Evolutionary conservation across 352 stramenopile species (phyloP).

Genomic region (Phytophthora crassamura): DNA sequence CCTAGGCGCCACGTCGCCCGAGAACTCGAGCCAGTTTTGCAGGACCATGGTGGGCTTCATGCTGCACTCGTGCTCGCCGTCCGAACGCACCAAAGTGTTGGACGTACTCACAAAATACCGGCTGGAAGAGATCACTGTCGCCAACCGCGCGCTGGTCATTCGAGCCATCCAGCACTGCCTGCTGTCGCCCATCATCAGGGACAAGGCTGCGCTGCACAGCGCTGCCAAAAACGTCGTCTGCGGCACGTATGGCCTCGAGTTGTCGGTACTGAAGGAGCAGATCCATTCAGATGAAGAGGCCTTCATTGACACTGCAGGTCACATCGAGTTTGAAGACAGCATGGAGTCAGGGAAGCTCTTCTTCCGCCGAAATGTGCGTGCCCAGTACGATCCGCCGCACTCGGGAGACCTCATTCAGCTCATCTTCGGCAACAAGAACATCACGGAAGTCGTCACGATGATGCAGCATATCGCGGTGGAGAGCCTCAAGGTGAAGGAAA

Average conservation of each 20-base stretch:
- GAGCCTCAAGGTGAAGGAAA: conserved; percentile 67
- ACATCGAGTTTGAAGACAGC: conserved; percentile 33
- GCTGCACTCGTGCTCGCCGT: conserved; percentile 70
- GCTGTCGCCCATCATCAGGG: conserved; percentile 68
- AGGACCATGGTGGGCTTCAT: conserved; percentile 89
- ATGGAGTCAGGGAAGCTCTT: conserved; percentile 17
- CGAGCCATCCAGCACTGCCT: conserved; percentile 82
- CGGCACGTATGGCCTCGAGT: conserved; percentile 68
- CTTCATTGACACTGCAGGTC: conserved; percentile 41
- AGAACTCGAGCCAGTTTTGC: conserved; percentile 77
- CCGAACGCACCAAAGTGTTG: conserved; percentile 70
- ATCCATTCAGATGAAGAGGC: conserved; percentile 74
- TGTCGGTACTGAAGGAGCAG: conserved; percentile 83
- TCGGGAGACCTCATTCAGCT: conserved; percentile 81
- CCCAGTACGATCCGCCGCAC: conserved; percentile 53
- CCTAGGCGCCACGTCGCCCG: conserved; percentile 74
- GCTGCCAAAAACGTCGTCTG: conserved; percentile 76
- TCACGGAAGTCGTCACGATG: conserved; percentile 80
- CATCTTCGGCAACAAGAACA: conserved; percentile 80
- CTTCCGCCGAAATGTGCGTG: conserved; percentile 9
- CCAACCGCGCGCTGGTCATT: conserved; percentile 81
- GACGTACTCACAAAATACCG: conserved; percentile 77
- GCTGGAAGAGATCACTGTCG: conserved; percentile 73
- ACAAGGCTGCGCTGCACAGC: conserved; percentile 71
- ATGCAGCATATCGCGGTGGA: conserved; percentile 89